These are phyloP conservation scores for Taiozyma sp. DNA, from an alignment of 1,139 yeast genomes.

Conservation along the genomic window DNA sequence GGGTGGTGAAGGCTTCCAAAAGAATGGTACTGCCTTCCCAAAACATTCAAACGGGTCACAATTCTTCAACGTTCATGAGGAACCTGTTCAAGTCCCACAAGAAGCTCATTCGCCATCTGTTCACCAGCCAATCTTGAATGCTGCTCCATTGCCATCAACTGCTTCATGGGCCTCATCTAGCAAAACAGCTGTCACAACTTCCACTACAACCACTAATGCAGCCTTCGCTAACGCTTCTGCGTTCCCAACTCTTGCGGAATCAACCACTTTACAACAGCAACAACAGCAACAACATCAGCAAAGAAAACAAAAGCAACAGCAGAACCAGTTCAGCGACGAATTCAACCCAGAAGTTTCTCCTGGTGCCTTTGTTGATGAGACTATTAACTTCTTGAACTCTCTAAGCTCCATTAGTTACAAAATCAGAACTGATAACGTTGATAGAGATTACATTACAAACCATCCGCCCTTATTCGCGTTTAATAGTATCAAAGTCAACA, in stretches of 20 bases:
- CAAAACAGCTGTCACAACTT: slow-evolving; percentile 36
- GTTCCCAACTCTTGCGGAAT: slow-evolving; percentile 72
- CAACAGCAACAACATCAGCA: slow-evolving; percentile 24
- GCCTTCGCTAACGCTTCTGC: slow-evolving; percentile 51
- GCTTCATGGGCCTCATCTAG: slow-evolving; percentile 34
- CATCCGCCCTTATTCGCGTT: slow-evolving; percentile 42
- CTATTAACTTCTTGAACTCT: slow-evolving; percentile 26
- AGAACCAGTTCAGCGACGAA: slow-evolving; percentile 25
- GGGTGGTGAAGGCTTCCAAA: slow-evolving; percentile 35
- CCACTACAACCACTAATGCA: slow-evolving; percentile 5
- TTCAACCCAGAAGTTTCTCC: slow-evolving; percentile 30
- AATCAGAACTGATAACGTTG: slow-evolving; percentile 32
- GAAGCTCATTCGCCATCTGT: slow-evolving; percentile 17
- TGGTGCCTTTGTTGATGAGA: slow-evolving; percentile 31
- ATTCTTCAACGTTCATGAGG: slow-evolving; percentile 5
- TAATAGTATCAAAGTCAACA: slow-evolving; percentile 25
- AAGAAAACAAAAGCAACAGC: slow-evolving; percentile 15
- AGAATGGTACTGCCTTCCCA: slow-evolving; percentile 21
- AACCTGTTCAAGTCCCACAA: slow-evolving; percentile 8
- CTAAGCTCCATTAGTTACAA: slow-evolving; percentile 28
- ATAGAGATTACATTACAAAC: slow-evolving; percentile 29
- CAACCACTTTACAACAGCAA: slow-evolving; percentile 38
- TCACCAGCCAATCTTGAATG: slow-evolving; percentile 15
- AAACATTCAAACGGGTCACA: slow-evolving; percentile 9
- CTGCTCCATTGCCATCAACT: slow-evolving; percentile 27